Conservation (phyloP, 179 eudicot species). For the Silene coronaria region DNA sequence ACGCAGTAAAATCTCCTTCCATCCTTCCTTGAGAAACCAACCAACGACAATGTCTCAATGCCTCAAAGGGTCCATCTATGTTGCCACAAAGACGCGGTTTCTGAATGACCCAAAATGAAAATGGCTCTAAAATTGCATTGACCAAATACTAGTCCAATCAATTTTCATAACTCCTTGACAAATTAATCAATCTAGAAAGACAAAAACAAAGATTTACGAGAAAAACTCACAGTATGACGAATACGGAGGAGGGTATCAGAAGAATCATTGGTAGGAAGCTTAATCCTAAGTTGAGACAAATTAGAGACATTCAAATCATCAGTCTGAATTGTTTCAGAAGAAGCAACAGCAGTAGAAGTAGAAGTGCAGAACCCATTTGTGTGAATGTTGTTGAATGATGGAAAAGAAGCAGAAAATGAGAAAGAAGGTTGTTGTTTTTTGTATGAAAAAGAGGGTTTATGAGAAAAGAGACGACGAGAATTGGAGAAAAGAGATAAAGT, state of each 20-base stretch:
- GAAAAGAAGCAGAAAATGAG: conserved; percentile 13
- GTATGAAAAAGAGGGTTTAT: conserved; percentile 22
- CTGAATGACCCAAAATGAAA: neutral
- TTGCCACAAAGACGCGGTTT: neutral
- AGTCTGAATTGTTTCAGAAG: conserved; percentile 19
- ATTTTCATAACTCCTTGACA: neutral
- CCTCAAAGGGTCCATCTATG: neutral
- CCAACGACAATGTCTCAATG: neutral
- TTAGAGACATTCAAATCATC: conserved; percentile 6
- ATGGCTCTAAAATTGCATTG: neutral
- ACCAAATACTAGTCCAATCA: neutral
- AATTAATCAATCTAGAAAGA: neutral
- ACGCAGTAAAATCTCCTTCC: neutral
- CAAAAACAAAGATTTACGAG: neutral
- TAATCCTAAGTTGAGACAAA: conserved; percentile 24
- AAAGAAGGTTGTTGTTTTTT: conserved; percentile 7
- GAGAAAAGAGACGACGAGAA: conserved; percentile 24
- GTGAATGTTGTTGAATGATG: neutral
- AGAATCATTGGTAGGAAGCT: conserved; percentile 34
- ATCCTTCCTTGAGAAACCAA: neutral
- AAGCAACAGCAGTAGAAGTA: conserved; percentile 20
- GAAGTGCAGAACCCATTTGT: conserved; percentile 24
- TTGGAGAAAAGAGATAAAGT: conserved; percentile 26
- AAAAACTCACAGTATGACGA: conserved; percentile 31
- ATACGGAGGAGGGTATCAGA: conserved; percentile 24